Conservation (phyloP, 169 alveolate species). For the Cryptosporidium canis region DNA sequence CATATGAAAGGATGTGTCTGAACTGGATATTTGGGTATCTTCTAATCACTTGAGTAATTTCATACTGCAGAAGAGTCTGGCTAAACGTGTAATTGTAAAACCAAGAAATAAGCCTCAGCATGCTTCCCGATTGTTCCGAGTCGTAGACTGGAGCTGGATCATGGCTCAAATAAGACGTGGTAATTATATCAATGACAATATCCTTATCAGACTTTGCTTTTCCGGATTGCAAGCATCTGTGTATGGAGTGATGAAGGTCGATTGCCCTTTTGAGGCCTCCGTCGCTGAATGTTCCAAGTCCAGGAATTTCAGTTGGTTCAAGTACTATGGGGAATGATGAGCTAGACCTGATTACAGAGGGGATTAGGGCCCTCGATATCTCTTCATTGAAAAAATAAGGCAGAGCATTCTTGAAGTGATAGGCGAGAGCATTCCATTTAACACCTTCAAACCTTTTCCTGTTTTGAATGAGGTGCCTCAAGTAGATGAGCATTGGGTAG, state of each 20-base stretch:
- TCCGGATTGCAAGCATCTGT: slow-evolving; percentile 57
- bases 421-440: slow-evolving; percentile 56
- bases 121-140: neutral
- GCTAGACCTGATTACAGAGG: slow-evolving; percentile 22
- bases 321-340: slow-evolving; percentile 40
- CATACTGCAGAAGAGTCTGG: slow-evolving; percentile 32
- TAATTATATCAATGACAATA: slow-evolving; percentile 32
- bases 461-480: slow-evolving; percentile 55
- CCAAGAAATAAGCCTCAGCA: slow-evolving; percentile 28
- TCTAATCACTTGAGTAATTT: slow-evolving; percentile 51
- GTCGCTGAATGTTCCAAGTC: slow-evolving; percentile 57
- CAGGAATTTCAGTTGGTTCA: slow-evolving; percentile 40
- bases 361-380: neutral
- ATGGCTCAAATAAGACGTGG: slow-evolving; percentile 8
- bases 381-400: slow-evolving; percentile 62
- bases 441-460: slow-evolving; percentile 42
- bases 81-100: neutral
- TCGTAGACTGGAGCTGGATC: neutral
- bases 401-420: slow-evolving; percentile 1
- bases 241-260: neutral
- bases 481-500: slow-evolving; percentile 29
- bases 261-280: slow-evolving; percentile 20
- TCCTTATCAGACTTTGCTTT: slow-evolving; percentile 59
- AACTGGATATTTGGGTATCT: slow-evolving; percentile 53
- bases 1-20: slow-evolving; percentile 19